Evolutionary conservation across 2,329 filamentous ascomycete species (phyloP), one percentile per base, ranked within the genome.

Genomic region (Magnaporthales sp.): DNA sequence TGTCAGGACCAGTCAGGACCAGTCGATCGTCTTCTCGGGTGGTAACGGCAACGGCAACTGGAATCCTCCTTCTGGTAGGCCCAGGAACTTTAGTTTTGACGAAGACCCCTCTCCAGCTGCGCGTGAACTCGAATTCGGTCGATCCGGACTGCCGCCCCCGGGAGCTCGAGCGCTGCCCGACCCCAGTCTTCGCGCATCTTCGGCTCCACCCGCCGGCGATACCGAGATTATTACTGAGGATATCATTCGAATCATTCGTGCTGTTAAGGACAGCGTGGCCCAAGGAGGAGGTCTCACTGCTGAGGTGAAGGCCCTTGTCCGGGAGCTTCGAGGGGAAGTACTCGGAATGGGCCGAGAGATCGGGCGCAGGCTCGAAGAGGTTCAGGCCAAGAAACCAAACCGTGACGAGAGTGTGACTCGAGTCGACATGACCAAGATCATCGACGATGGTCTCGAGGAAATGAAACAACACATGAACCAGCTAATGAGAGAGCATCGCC

Each of bases 301-400:
- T 66, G 92, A 96, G 75, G 92, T 97, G 70, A 98, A 98, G 86
- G 89, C 92, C 4, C 83, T 97, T 9, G 91, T 97, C 9, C 89
- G 93, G 27, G 93, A 97, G 73, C 83, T 98, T 46, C 89, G 94
- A 26, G 93, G 93, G 2, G 94, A 98, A 75, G 93, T 98, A 9
- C 83, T 97, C 4, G 93, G 93, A 3, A 97, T 97, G 93, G 94
- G 94, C 4, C 86, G 94, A 67, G 93, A 97, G 70, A 87, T 98
- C 63, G 93, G 91, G 56, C 89, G 92, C 67, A 90, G 93, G 70
- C 84, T 98, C n/a, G 91, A 95, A 69, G 87, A 92, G 69, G 84
- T 87, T 10, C 81, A 79, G 30, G 76, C 74, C 62, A 79, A 83
- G 64, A 73, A 76, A 15, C 76, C 80, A 29, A 80, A 79, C 51